Conservation (phyloP, 2,329 filamentous ascomycete genomes). For the Scopulariopsis brevicaulis region DNA sequence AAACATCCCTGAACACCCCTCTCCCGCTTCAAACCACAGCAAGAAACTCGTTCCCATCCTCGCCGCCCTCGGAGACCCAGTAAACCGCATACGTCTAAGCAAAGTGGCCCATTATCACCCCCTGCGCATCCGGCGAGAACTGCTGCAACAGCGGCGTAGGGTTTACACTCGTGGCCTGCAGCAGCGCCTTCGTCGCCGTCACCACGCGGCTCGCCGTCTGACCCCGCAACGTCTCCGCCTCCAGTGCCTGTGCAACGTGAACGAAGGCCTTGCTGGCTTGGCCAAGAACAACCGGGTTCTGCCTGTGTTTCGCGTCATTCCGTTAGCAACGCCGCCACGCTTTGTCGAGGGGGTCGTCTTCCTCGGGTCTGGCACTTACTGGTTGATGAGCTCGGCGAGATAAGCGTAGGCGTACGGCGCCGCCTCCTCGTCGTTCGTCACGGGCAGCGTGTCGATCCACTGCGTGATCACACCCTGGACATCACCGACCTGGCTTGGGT, state of each 20-base stretch:
- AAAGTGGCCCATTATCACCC: constrained; percentile 70
- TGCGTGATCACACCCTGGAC: constrained; percentile 64
- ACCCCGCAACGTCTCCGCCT: constrained; percentile 81
- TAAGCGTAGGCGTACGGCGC: constrained; percentile 94
- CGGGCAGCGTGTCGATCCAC: constrained; percentile 85
- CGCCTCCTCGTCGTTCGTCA: constrained; percentile 92
- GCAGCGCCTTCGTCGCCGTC: constrained; percentile 63
- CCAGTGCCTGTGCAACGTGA: constrained; percentile 77
- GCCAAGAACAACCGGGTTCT: constrained; percentile 69
- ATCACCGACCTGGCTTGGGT: constrained; percentile 64
- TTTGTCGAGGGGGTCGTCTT: not conserved
- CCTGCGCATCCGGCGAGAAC: constrained; percentile 70
- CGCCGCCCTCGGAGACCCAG: not conserved
- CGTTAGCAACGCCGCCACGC: constrained; percentile 14
- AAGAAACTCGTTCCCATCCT: not conserved
- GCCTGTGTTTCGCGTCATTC: constrained; percentile 36
- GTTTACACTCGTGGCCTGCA: constrained; percentile 63
- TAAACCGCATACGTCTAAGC: constrained; percentile 28
- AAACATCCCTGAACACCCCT: not conserved
- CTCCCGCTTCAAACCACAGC: constrained; percentile 2
- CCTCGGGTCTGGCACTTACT: constrained; percentile 50
- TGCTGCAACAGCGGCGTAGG: constrained; percentile 63
- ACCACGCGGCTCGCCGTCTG: constrained; percentile 71
- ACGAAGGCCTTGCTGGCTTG: constrained; percentile 76
- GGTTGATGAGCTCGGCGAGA: constrained; percentile 79